Evolutionary conservation across 2,329 filamentous ascomycete genomes (phyloP).

Genomic region (Trichophyton simii): DNA sequence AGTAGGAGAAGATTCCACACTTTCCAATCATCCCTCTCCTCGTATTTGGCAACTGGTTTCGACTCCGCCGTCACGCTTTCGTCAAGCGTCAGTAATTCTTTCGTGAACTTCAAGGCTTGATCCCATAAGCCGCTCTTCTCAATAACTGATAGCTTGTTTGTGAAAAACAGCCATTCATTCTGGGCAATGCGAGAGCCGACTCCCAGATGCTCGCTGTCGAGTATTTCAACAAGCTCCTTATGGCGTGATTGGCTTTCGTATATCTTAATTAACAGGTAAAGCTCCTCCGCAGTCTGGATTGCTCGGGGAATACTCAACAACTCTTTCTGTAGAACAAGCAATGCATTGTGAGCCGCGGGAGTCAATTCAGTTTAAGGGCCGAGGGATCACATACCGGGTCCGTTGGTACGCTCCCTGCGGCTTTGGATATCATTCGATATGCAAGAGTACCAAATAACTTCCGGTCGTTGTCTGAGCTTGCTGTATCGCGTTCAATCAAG

Average conservation of each 20-base stretch:
- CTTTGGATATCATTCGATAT: conserved; percentile 38
- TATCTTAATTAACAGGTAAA: conserved; percentile 34
- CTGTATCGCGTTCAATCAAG: conserved; percentile 26
- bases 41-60: conserved; percentile 16
- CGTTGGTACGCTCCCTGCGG: conserved; percentile 32
- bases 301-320: conserved; percentile 30
- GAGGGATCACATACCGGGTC: conserved; percentile 28
- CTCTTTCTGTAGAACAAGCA: conserved; percentile 25
- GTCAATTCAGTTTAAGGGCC: conserved; percentile 3
- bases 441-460: conserved; percentile 39
- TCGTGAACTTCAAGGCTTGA: conserved; percentile 26
- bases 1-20: conserved; percentile 34
- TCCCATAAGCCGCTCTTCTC: conserved; percentile 29
- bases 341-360: conserved; percentile 11
- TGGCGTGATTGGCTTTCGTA: conserved; percentile 30
- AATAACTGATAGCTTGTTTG: conserved; percentile 27
- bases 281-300: conserved; percentile 36
- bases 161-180: conserved; percentile 32
- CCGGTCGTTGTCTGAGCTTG: conserved; percentile 30
- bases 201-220: conserved; percentile 32
- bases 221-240: conserved; percentile 30
- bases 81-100: conserved; percentile 25
- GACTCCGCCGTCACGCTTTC: conserved; percentile 19
- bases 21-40: conserved; percentile 34
- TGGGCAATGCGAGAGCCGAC: conserved; percentile 31